Conservation (phyloP, 768 basidiomycete genomes). For the Galerina sulciceps region DNA sequence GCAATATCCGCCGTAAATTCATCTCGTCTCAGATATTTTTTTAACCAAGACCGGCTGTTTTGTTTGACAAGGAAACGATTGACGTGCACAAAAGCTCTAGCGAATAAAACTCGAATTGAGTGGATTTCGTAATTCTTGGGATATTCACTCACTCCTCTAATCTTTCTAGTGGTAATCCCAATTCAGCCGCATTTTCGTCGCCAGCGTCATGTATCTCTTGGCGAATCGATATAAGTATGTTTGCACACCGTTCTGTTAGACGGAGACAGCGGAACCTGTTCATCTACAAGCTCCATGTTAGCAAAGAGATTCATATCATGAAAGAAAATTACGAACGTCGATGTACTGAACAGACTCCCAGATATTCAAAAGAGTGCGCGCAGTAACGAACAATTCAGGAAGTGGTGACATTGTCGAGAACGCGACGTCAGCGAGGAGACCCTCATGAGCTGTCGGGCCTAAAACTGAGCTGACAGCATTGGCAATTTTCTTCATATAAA, state of each 20-base stretch:
- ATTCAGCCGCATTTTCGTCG: constrained; percentile 47
- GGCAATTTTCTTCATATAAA: constrained; percentile 35
- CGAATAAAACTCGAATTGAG: background rate
- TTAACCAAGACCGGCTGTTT: constrained; percentile 70
- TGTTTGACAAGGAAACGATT: constrained; percentile 61
- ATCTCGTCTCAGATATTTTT: constrained; percentile 76
- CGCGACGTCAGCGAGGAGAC: constrained; percentile 43
- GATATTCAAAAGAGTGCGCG: constrained; percentile 56
- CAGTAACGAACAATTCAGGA: constrained; percentile 56
- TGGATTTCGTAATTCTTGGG: background rate
- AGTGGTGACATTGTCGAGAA: constrained; percentile 55
- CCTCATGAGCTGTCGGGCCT: constrained; percentile 48
- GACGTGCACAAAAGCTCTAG: constrained; percentile 47
- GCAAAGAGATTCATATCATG: background rate
- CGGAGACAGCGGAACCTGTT: constrained; percentile 72
- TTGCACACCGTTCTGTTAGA: constrained; percentile 74
- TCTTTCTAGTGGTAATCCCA: constrained; percentile 52
- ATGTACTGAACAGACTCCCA: constrained; percentile 67
- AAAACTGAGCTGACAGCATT: constrained; percentile 43
- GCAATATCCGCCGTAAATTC: constrained; percentile 62
- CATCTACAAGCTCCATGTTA: constrained; percentile 41
- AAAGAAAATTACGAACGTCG: constrained; percentile 49
- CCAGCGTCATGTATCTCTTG: constrained; percentile 66
- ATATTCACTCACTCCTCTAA: constrained; percentile 49
- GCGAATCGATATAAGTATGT: constrained; percentile 64